These are phyloP conservation scores for Xylariaceae sp. DNA, from an alignment of 2,329 filamentous ascomycete genomes.

Conservation along the genomic window DNA sequence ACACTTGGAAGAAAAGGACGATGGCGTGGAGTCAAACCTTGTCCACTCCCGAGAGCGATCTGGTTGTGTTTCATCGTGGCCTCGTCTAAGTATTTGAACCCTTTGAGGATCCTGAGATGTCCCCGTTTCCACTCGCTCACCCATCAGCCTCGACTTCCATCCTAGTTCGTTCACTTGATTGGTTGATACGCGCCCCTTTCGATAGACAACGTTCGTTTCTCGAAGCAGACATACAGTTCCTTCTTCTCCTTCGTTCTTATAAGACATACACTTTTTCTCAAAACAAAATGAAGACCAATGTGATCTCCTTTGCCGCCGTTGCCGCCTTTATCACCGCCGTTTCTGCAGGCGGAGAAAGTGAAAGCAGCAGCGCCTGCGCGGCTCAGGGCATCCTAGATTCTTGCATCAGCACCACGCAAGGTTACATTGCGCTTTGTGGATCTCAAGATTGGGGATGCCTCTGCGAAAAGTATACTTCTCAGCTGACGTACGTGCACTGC, in stretches of 20 bases:
- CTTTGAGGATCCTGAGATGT: neutral
- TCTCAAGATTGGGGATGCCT: conserved; percentile 46
- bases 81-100: neutral
- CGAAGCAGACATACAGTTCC: neutral
- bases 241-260: neutral
- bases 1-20: no score
- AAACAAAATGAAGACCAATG: conserved; percentile 23
- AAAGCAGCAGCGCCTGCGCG: conserved; percentile 25
- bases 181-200: no score
- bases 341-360: conserved; percentile 9
- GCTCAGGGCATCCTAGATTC: conserved; percentile 38
- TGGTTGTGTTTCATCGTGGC: neutral
- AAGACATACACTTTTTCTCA: neutral
- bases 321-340: conserved; percentile 18
- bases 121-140: neutral
- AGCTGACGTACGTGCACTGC: conserved; percentile 43
- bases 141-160: neutral
- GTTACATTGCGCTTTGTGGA: conserved; percentile 33
- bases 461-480: conserved; percentile 52
- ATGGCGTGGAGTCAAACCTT: neutral
- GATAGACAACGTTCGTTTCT: no score
- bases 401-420: conserved; percentile 35
- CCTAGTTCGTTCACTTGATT: no score
- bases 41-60: neutral
- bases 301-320: conserved; percentile 26